Percentiles rank a stretch among this genome's conserved stretches.
phyloP scores from a whole-genome alignment of 2,329 filamentous ascomycete species.

The Sporothrix sp. region DNA sequence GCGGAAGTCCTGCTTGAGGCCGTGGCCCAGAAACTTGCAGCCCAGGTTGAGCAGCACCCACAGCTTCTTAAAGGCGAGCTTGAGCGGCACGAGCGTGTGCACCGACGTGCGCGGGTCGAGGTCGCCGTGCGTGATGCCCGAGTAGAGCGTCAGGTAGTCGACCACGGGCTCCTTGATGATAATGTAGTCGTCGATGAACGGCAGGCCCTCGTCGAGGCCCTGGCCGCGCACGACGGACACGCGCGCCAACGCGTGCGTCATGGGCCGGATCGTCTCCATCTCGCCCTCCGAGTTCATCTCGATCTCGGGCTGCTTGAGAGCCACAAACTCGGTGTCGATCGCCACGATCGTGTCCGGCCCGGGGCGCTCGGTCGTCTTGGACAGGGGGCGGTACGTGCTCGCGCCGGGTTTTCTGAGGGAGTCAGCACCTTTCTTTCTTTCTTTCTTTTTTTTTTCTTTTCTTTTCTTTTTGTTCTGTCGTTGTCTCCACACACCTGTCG shows the following conservation, averaged over 20 bases:
- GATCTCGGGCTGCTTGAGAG: slow-evolving; percentile 84
- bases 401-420: too few species aligned
- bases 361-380: slow-evolving; percentile 53
- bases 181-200: slow-evolving; percentile 98
- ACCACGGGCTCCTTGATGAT: slow-evolving; percentile 82
- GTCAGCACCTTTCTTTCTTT: too few species aligned
- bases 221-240: slow-evolving; percentile 80
- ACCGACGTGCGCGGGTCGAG: slow-evolving; percentile 67
- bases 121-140: slow-evolving; percentile 78
- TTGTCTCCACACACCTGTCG: too few species aligned
- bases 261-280: slow-evolving; percentile 82
- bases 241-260: slow-evolving; percentile 82
- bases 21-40: slow-evolving; percentile 88
- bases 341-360: slow-evolving; percentile 67
- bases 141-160: slow-evolving; percentile 91
- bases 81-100: slow-evolving; percentile 78
- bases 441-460: too few species aligned
- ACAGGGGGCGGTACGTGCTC: slow-evolving; percentile 51
- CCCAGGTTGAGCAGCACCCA: slow-evolving; percentile 94
- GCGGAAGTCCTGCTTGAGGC: slow-evolving; percentile 88
- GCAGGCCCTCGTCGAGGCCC: slow-evolving; percentile 66
- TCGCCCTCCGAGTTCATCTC: slow-evolving; percentile 93
- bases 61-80: slow-evolving; percentile 93
- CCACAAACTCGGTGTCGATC: slow-evolving; percentile 93
- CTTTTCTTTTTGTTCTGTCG: too few species aligned